Percentiles rank a stretch among this genome's conserved stretches.
phyloP scores from a whole-genome alignment of 257 asterid species.

The Solanum chaucha region DNA sequence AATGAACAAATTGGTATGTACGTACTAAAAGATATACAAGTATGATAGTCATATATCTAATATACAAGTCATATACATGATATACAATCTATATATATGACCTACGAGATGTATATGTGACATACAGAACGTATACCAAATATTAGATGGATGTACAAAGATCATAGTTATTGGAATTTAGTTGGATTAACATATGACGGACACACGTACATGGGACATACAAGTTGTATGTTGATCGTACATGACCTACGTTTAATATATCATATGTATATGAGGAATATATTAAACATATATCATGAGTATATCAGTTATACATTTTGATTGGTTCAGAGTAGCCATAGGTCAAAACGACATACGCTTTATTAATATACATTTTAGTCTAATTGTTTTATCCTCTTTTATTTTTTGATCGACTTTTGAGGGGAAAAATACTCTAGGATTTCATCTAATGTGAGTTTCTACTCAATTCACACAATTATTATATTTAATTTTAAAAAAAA shows the following conservation, averaged over 20 bases:
- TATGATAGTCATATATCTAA: background rate
- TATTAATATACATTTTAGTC: no score
- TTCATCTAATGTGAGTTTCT: background rate
- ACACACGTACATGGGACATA: background rate
- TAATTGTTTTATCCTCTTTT: no score
- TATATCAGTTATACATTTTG: no score
- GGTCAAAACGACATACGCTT: no score
- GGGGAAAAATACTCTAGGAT: no score
- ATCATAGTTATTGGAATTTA: background rate
- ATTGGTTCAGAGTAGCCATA: no score
- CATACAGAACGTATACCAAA: background rate
- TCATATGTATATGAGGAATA: background rate
- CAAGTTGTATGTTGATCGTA: background rate
- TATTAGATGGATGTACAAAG: background rate
- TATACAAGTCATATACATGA: background rate
- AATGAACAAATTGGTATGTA: background rate
- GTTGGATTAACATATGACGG: background rate
- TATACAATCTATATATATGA: background rate
- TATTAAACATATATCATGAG: no score
- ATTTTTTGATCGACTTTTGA: no score
- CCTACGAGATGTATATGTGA: background rate
- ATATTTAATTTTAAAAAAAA: no score
- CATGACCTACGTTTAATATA: background rate
- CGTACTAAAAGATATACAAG: background rate
- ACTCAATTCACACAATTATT: background rate